phyloP scores from a whole-genome alignment of 2,329 filamentous ascomycete genomes.

The Gnomoniopsis sp. region DNA sequence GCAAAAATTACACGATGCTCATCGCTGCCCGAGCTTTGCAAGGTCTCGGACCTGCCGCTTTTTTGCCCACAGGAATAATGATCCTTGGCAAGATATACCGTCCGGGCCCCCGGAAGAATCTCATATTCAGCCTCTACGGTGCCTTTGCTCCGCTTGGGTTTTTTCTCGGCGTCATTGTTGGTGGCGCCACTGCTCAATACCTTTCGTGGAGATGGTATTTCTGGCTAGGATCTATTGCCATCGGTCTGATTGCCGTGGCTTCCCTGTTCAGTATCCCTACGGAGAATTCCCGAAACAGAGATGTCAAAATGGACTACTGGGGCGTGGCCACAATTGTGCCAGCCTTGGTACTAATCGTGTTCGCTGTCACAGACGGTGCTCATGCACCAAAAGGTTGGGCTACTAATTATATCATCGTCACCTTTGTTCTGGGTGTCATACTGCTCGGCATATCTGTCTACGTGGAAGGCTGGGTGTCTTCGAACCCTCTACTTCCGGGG shows the following conservation, averaged over 20 bases:
- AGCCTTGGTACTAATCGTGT: conserved; percentile 68
- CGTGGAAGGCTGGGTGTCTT: conserved; percentile 67
- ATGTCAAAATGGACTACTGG: conserved; percentile 63
- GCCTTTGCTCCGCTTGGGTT: conserved; percentile 57
- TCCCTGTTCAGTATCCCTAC: conserved; percentile 38
- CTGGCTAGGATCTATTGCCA: conserved; percentile 52
- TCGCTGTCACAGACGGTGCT: conserved; percentile 69
- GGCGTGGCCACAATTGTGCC: conserved; percentile 59
- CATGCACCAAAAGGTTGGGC: conserved; percentile 67
- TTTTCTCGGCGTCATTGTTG: conserved; percentile 64
- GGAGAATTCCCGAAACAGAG: conserved; percentile 19
- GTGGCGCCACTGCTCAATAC: conserved; percentile 59
- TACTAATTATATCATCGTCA: conserved; percentile 69
- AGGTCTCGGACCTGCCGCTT: conserved; percentile 70
- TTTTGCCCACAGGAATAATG: conserved; percentile 67
- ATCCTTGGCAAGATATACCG: conserved; percentile 66
- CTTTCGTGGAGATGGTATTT: conserved; percentile 68
- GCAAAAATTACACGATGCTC: conserved; percentile 64
- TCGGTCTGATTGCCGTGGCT: conserved; percentile 45
- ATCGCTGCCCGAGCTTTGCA: conserved; percentile 72
- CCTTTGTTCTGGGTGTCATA: conserved; percentile 60
- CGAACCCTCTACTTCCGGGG: conserved; percentile 64
- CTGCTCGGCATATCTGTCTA: conserved; percentile 61
- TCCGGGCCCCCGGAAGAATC: conserved; percentile 68
- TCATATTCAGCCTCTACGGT: conserved; percentile 59